Conservation (phyloP, 2,329 filamentous ascomycete species). For the Cryphonectria naterciae region DNA sequence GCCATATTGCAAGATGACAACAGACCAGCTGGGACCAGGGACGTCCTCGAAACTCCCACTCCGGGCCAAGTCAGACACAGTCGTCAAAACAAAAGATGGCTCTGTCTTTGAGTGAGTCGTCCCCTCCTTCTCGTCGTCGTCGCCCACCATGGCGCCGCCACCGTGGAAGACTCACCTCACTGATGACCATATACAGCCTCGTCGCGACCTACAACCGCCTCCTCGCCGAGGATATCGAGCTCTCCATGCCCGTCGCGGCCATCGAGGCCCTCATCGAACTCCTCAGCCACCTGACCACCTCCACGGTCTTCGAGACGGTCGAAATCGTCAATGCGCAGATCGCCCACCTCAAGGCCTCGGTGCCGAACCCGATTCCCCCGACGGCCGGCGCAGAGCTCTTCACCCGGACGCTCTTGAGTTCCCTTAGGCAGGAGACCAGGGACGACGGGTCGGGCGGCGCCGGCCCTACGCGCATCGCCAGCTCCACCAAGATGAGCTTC, state of each 20-base stretch:
- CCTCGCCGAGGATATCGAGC: constrained; percentile 70
- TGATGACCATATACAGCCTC: constrained; percentile 46
- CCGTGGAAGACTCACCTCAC: neutral
- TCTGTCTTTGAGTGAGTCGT: constrained; percentile 43
- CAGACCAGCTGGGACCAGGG: constrained; percentile 18
- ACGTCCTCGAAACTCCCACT: constrained; percentile 24
- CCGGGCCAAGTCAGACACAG: constrained; percentile 18
- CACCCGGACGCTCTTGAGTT: constrained; percentile 87
- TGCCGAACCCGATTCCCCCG: constrained; percentile 88
- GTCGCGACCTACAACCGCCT: constrained; percentile 59
- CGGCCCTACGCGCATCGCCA: constrained; percentile 35
- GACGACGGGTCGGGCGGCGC: constrained; percentile 32
- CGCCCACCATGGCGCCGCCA: neutral
- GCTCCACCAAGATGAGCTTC: constrained; percentile 62
- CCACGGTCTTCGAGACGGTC: constrained; percentile 92
- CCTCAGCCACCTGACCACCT: constrained; percentile 76
- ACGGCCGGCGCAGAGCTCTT: constrained; percentile 95
- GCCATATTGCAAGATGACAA: constrained; percentile 20
- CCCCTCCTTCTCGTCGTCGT: neutral
- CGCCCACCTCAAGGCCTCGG: constrained; percentile 73
- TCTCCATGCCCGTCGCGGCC: constrained; percentile 89
- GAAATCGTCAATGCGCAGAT: constrained; percentile 76
- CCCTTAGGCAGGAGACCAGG: constrained; percentile 58
- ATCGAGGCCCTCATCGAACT: constrained; percentile 72
- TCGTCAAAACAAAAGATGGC: constrained; percentile 27